Evolutionary conservation across 805 yeast genomes (phyloP).

Genomic region (Kregervanrija delftensis): DNA sequence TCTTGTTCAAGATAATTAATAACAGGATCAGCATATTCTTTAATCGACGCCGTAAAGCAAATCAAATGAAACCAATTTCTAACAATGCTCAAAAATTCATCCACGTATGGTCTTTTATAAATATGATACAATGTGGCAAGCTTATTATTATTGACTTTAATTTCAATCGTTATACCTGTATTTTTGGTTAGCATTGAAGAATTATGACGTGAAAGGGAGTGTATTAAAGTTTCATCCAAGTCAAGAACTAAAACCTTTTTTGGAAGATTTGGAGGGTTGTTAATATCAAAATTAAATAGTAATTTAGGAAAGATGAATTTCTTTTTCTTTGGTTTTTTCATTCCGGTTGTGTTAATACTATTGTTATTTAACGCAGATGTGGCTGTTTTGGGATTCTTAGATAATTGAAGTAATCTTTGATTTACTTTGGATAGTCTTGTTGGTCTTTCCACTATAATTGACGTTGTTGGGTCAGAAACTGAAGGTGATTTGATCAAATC

Average conservation of each 20-base stretch:
- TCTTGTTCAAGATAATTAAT: constrained; percentile 84
- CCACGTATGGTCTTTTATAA: constrained; percentile 88
- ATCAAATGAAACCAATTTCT: constrained; percentile 83
- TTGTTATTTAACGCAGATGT: background rate
- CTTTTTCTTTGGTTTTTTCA: constrained; percentile 15
- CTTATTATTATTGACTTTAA: constrained; percentile 51
- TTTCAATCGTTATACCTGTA: constrained; percentile 73
- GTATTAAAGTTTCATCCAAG: constrained; percentile 90
- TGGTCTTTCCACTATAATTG: background rate
- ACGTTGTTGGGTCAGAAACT: constrained; percentile 8
- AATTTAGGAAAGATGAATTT: constrained; percentile 29
- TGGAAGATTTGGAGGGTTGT: constrained; percentile 24
- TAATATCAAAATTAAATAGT: constrained; percentile 27
- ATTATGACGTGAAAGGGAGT: constrained; percentile 70
- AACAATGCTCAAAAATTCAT: constrained; percentile 70
- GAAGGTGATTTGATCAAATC: constrained; percentile 31
- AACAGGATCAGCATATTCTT: constrained; percentile 95
- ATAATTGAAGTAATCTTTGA: constrained; percentile 1
- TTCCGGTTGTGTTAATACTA: background rate
- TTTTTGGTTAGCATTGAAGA: constrained; percentile 35
- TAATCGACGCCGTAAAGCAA: constrained; percentile 90
- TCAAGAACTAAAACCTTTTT: constrained; percentile 74
- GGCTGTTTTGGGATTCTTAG: constrained; percentile 1
- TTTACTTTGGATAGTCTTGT: background rate
- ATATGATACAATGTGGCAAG: constrained; percentile 82